These are phyloP conservation scores for Pichia norvegensis DNA, from an alignment of 1,139 yeast genomes.

Conservation along the genomic window DNA sequence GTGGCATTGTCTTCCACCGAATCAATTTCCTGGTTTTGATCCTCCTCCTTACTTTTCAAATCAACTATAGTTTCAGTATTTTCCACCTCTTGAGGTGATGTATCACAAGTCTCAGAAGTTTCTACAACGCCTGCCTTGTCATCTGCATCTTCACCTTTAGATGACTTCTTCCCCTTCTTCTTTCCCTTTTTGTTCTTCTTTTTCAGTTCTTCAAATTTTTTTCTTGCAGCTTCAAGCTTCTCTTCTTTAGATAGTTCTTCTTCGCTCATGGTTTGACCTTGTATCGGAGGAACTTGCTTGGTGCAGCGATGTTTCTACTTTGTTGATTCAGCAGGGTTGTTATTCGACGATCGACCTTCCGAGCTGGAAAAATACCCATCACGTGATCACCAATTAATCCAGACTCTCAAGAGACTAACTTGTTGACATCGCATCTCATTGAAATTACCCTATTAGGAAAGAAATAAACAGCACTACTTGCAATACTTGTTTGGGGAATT, in stretches of 20 bases:
- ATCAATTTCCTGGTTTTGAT: too few relatives aligned
- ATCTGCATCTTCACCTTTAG: conserved; percentile 4
- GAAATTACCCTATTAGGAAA: neutral
- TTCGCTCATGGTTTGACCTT: conserved; percentile 17
- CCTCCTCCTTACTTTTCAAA: too few relatives aligned
- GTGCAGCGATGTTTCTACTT: too few relatives aligned
- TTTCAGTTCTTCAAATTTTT: conserved; percentile 47
- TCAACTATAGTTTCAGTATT: too few relatives aligned
- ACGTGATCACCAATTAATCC: too few relatives aligned
- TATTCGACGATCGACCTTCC: neutral
- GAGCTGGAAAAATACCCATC: too few relatives aligned
- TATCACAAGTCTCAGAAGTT: neutral
- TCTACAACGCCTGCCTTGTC: neutral
- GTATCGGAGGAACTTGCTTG: too few relatives aligned
- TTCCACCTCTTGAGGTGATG: too few relatives aligned
- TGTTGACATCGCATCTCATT: too few relatives aligned
- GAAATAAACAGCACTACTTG: neutral
- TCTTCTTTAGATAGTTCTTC: conserved; percentile 36
- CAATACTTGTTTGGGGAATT: neutral
- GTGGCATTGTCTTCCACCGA: too few relatives aligned
- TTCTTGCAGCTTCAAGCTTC: conserved; percentile 47
- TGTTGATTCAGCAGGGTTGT: too few relatives aligned
- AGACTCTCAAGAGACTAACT: too few relatives aligned
- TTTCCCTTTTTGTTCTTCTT: conserved; percentile 25
- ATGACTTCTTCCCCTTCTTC: conserved; percentile 17